Percentiles rank a stretch among this genome's conserved stretches.
These are phyloP conservation scores for Flaveria sonorensis DNA, from an alignment of 129 eudicot species.

Conservation along the genomic window DNA sequence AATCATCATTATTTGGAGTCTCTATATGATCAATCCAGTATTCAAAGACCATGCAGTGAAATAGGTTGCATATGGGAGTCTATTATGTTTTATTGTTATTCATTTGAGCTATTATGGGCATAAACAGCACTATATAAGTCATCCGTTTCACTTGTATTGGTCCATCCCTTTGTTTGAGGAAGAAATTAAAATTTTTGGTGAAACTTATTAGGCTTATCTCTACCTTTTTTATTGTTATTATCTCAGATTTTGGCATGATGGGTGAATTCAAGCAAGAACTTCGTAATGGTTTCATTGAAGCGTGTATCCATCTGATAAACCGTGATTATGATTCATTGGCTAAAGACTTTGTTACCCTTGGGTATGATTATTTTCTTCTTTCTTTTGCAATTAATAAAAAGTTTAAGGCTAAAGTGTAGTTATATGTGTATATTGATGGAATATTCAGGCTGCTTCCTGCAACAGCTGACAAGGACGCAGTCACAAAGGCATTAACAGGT, in stretches of 20 bases:
- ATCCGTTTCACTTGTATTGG: constrained; percentile 1
- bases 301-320: constrained; percentile 91
- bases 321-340: constrained; percentile 95
- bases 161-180: background rate
- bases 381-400: background rate
- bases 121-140: background rate
- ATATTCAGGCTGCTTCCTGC: constrained; percentile 86
- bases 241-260: constrained; percentile 98
- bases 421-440: constrained; percentile 18
- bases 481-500: constrained; percentile 97
- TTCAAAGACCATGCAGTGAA: background rate
- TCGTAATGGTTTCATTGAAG: constrained; percentile 99
- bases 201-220: constrained; percentile 1
- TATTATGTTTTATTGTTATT: background rate
- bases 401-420: constrained; percentile 4
- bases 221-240: background rate
- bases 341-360: constrained; percentile 89
- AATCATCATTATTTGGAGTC: background rate
- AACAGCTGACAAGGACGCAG: constrained; percentile 85
- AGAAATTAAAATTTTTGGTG: background rate
- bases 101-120: background rate
- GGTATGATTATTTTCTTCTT: constrained; percentile 55
- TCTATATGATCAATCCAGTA: background rate
- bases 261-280: constrained; percentile 93
- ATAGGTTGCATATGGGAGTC: background rate